Conservation (phyloP, 176 grass and related monocot genomes). For the Oryza glaberrima region DNA sequence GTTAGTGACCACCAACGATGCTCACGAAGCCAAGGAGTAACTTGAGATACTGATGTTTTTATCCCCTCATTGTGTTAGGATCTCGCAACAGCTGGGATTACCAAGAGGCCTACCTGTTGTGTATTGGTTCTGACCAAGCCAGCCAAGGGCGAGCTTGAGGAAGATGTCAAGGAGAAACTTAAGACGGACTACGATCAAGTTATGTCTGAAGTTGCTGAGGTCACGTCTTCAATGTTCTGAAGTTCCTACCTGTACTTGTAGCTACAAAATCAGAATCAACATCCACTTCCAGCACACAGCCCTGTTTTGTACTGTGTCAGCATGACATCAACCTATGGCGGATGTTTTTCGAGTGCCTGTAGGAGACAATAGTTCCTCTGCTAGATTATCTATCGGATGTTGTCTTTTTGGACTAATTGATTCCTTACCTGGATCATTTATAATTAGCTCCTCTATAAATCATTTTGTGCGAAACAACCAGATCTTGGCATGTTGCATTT, state of each 20-base stretch:
- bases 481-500: not conserved
- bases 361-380: not conserved
- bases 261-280: not conserved
- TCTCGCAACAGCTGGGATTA: conserved; percentile 73
- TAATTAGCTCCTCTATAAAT: not conserved
- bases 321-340: not conserved
- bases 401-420: not conserved
- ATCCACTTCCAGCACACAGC: not conserved
- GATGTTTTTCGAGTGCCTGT: not conserved
- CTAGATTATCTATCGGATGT: not conserved
- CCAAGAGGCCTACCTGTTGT: conserved; percentile 92
- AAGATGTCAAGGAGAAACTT: conserved; percentile 75
- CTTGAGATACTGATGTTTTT: not conserved
- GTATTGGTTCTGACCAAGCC: conserved; percentile 72
- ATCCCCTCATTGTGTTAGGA: conserved; percentile 41
- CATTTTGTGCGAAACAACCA: not conserved
- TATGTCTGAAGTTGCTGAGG: conserved; percentile 55
- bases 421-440: not conserved
- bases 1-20: not conserved
- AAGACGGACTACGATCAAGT: conserved; percentile 69
- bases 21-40: not conserved
- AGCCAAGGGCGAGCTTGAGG: conserved; percentile 58
- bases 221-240: conserved; percentile 71
- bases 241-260: not conserved
- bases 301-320: conserved; percentile 3